These are phyloP conservation scores for Helianthus tuberosus DNA, from an alignment of 129 eudicot species.

Conservation along the genomic window DNA sequence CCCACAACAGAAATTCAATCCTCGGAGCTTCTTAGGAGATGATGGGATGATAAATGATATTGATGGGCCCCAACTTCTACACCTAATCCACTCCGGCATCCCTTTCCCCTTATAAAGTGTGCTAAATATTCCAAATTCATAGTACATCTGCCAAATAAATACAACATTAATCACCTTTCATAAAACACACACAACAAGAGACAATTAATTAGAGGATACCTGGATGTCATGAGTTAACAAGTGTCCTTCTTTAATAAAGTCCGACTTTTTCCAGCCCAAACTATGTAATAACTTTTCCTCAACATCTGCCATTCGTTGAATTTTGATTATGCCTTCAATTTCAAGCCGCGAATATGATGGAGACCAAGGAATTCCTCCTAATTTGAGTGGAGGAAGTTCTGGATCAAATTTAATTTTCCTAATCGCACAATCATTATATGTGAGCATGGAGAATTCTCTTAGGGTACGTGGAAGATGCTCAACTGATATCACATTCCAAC, in stretches of 20 bases:
- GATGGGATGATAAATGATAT: constrained; percentile 21
- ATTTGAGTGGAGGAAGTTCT: neutral
- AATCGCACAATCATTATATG: too few relatives aligned
- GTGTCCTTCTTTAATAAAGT: neutral
- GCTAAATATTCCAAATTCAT: constrained; percentile 19
- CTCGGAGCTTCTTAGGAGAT: constrained; percentile 10
- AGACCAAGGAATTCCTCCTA: neutral
- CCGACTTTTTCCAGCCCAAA: constrained; percentile 13
- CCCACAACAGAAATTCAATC: constrained; percentile 4
- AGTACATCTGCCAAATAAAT: neutral
- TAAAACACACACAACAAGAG: neutral
- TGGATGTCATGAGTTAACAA: neutral
- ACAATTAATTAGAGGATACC: constrained; percentile 8
- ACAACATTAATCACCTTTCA: neutral
- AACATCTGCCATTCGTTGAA: constrained; percentile 7
- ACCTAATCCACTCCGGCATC: neutral
- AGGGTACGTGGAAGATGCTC: constrained; percentile 23
- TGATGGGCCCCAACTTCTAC: neutral
- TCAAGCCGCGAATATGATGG: neutral
- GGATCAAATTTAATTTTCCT: constrained; percentile 14
- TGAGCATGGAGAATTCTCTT: neutral
- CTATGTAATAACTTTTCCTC: constrained; percentile 8
- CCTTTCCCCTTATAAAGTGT: neutral
- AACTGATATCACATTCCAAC: neutral
- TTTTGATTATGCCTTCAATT: constrained; percentile 7